Evolutionary conservation across 805 yeast genomes (phyloP).

Genomic region (Lachancea meyersii): DNA sequence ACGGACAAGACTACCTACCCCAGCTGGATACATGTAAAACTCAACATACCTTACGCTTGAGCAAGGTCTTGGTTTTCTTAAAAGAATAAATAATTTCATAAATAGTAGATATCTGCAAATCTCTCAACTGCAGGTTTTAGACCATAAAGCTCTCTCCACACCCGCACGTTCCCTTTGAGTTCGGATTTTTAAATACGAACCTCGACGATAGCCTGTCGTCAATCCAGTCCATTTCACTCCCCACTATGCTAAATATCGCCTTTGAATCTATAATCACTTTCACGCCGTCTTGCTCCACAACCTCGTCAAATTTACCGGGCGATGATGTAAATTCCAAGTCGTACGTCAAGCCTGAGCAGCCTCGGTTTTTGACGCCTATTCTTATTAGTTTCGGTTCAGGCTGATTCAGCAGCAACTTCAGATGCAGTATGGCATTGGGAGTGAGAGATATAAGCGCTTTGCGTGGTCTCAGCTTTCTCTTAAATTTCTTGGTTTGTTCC

Average conservation of each 20-base stretch:
- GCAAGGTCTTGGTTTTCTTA: background rate
- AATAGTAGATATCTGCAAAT: background rate
- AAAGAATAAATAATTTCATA: background rate
- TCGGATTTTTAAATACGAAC: conserved; percentile 91
- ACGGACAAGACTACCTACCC: no score
- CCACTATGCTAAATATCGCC: conserved; percentile 91
- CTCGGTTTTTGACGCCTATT: conserved; percentile 91
- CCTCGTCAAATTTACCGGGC: conserved; percentile 94
- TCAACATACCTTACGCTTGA: no score
- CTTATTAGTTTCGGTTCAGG: conserved; percentile 88
- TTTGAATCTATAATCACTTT: conserved; percentile 90
- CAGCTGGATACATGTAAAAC: no score
- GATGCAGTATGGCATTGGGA: conserved; percentile 67
- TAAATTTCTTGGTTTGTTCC: conserved; percentile 32
- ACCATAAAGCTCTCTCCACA: conserved; percentile 99
- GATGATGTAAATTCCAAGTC: conserved; percentile 81
- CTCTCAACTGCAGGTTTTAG: conserved; percentile 26
- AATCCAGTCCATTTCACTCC: conserved; percentile 97
- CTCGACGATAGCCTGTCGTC: conserved; percentile 86
- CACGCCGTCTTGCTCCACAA: conserved; percentile 89
- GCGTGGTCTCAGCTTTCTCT: conserved; percentile 75
- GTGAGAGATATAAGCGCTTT: conserved; percentile 84
- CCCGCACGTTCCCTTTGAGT: conserved; percentile 96
- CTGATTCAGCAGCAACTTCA: conserved; percentile 57
- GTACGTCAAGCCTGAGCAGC: conserved; percentile 93